phyloP scores from a whole-genome alignment of 1,284 basidiomycete genomes.

The Pseudozyma thailandica region DNA sequence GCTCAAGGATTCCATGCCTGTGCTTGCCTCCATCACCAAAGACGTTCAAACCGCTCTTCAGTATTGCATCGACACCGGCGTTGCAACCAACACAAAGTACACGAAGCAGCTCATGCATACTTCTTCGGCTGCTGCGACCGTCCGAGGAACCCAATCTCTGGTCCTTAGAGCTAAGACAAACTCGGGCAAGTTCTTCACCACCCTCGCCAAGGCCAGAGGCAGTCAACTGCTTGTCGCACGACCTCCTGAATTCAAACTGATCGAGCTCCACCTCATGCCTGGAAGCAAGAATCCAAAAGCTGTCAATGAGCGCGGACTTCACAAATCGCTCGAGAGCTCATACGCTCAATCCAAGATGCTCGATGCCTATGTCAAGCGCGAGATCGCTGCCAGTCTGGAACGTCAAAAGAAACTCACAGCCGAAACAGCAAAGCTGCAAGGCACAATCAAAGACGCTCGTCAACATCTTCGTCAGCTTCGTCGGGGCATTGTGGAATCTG shows the following conservation, averaged over 20 bases:
- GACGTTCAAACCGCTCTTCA: constrained; percentile 47
- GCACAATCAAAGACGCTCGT: constrained; percentile 12
- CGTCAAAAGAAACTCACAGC: constrained; percentile 37
- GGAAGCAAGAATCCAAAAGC: constrained; percentile 42
- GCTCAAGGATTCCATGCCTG: constrained; percentile 33
- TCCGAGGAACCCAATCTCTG: constrained; percentile 35
- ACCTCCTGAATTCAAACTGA: constrained; percentile 43
- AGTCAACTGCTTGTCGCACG: constrained; percentile 48
- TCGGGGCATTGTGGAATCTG: constrained; percentile 22
- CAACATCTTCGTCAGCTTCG: constrained; percentile 24
- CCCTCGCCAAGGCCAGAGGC: constrained; percentile 49
- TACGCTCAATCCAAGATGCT: constrained; percentile 52
- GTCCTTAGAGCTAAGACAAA: constrained; percentile 52
- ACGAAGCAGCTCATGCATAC: constrained; percentile 43
- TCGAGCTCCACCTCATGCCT: constrained; percentile 55
- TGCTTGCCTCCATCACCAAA: constrained; percentile 32
- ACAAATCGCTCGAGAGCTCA: constrained; percentile 52
- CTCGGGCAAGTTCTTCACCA: constrained; percentile 55
- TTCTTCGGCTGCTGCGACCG: constrained; percentile 15
- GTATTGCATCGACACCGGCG: constrained; percentile 50
- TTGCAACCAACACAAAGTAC: constrained; percentile 49
- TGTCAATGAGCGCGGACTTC: constrained; percentile 44
- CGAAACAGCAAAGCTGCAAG: constrained; percentile 25
- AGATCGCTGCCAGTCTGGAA: constrained; percentile 41
- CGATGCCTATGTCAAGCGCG: constrained; percentile 41